A percentile compares a stretch with the other conserved stretches of the same genome.
Evolutionary conservation across 2,329 filamentous ascomycete genomes (phyloP).

Genomic region (Thelonectria discophora): DNA sequence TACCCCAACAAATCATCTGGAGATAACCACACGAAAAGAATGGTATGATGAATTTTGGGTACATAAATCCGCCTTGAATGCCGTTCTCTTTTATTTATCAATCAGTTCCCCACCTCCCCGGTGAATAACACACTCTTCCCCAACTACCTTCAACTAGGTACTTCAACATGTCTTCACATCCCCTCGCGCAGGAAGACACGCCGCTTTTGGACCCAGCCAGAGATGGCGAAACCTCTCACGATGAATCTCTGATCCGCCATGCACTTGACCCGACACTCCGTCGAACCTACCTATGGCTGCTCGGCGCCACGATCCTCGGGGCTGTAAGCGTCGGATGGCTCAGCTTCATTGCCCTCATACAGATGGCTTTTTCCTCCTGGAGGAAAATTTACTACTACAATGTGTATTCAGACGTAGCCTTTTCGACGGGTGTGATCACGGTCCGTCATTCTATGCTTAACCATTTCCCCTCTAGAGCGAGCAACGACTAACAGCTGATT

Average conservation of each 20-base stretch:
- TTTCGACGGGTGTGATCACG: not conserved
- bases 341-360: not conserved
- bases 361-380: not conserved
- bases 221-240: not conserved
- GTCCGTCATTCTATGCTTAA: not conserved
- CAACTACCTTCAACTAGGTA: not conserved
- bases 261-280: not conserved
- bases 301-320: not conserved
- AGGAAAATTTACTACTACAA: not conserved
- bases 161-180: not conserved
- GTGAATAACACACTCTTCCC: not conserved
- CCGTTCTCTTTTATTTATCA: not conserved
- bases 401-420: not conserved
- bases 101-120: not conserved
- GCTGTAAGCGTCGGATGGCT: not conserved
- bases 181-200: not conserved
- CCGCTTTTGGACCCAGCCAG: not conserved
- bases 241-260: not conserved
- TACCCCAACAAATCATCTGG: not conserved
- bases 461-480: not conserved
- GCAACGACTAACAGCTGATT: not conserved
- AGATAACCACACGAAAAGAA: not conserved
- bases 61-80: not conserved
- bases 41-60: not conserved
- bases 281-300: not conserved